Percentiles rank a stretch among this genome's conserved stretches.
phyloP scores from a whole-genome alignment of 2,329 filamentous ascomycete genomes.

The Pestalotiopsis sp. region DNA sequence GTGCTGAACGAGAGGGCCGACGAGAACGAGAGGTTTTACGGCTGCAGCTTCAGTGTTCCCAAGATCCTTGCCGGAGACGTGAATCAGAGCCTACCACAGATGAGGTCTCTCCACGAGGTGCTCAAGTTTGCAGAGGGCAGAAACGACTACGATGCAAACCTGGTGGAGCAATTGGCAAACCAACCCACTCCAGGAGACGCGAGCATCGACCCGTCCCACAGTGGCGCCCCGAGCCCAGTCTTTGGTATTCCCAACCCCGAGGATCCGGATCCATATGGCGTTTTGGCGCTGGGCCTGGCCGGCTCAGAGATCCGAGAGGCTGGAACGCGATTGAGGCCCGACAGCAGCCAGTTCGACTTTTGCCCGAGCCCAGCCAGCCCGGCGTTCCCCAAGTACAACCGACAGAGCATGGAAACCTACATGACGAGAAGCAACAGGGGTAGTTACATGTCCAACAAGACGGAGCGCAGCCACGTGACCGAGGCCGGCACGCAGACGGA shows the following conservation, averaged over 20 bases:
- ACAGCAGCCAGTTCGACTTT: slow-evolving; percentile 82
- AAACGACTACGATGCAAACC: slow-evolving; percentile 68
- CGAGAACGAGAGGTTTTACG: slow-evolving; percentile 64
- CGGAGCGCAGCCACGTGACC: slow-evolving; percentile 70
- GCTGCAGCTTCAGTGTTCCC: slow-evolving; percentile 50
- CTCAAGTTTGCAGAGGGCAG: slow-evolving; percentile 88
- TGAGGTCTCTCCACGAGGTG: slow-evolving; percentile 72
- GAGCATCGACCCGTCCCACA: slow-evolving; percentile 50
- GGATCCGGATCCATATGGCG: slow-evolving; percentile 91
- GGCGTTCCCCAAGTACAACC: slow-evolving; percentile 57
- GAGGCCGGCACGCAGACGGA: slow-evolving; percentile 69
- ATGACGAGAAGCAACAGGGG: slow-evolving; percentile 64
- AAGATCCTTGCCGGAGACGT: slow-evolving; percentile 62
- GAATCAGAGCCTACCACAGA: slow-evolving; percentile 55
- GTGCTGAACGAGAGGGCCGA: slow-evolving; percentile 59
- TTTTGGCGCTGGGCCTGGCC: slow-evolving; percentile 86
- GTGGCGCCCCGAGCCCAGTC: slow-evolving; percentile 42
- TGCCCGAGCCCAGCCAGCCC: slow-evolving; percentile 78
- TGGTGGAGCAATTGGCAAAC: slow-evolving; percentile 66
- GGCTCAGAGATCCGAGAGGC: slow-evolving; percentile 90
- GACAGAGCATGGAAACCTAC: slow-evolving; percentile 72
- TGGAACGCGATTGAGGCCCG: slow-evolving; percentile 73
- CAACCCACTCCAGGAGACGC: slow-evolving; percentile 79
- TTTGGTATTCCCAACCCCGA: slow-evolving; percentile 81
- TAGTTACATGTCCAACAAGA: slow-evolving; percentile 75